A percentile compares a stretch with the other conserved stretches of the same genome.
These are phyloP conservation scores for Apiotrichum porosum DNA, from an alignment of 1,284 basidiomycete species.

Conservation along the genomic window DNA sequence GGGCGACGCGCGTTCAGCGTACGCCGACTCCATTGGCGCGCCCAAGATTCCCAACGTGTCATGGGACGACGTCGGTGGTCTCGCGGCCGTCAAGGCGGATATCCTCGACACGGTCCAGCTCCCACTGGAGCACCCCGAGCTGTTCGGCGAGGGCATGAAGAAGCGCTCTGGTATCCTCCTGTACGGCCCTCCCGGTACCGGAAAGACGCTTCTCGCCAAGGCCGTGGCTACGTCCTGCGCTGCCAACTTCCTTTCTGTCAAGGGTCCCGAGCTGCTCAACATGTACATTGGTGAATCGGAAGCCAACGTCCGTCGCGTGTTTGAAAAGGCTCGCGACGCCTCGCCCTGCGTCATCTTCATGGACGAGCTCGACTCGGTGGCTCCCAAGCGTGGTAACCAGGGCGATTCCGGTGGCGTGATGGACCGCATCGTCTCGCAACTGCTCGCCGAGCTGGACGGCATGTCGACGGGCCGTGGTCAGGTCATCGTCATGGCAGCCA, in stretches of 20 bases:
- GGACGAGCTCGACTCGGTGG: conserved; percentile 95
- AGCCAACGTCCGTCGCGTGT: conserved; percentile 87
- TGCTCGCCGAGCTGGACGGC: conserved; percentile 93
- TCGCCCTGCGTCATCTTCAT: conserved; percentile 94
- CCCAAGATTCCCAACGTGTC: conserved; percentile 94
- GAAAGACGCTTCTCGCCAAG: conserved; percentile 78
- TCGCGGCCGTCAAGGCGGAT: conserved; percentile 82
- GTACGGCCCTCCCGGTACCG: conserved; percentile 91
- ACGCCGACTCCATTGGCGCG: conserved; percentile 89
- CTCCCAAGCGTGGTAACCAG: conserved; percentile 90
- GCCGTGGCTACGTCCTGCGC: conserved; percentile 82
- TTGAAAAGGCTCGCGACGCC: conserved; percentile 84
- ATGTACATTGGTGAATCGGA: conserved; percentile 99
- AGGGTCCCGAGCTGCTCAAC: conserved; percentile 92
- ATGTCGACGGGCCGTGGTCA: conserved; percentile 60
- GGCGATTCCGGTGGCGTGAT: conserved; percentile 96
- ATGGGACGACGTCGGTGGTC: conserved; percentile 97
- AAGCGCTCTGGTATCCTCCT: conserved; percentile 80
- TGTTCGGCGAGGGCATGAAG: conserved; percentile 90
- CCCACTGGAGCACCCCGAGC: conserved; percentile 86
- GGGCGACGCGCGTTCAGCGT: conserved; percentile 68
- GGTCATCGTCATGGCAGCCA: conserved; percentile 96
- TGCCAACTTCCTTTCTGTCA: conserved; percentile 91
- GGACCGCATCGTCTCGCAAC: conserved; percentile 93
- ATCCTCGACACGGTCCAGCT: conserved; percentile 97